Conservation (phyloP, 768 basidiomycete species). For the Suillus weaverae region DNA sequence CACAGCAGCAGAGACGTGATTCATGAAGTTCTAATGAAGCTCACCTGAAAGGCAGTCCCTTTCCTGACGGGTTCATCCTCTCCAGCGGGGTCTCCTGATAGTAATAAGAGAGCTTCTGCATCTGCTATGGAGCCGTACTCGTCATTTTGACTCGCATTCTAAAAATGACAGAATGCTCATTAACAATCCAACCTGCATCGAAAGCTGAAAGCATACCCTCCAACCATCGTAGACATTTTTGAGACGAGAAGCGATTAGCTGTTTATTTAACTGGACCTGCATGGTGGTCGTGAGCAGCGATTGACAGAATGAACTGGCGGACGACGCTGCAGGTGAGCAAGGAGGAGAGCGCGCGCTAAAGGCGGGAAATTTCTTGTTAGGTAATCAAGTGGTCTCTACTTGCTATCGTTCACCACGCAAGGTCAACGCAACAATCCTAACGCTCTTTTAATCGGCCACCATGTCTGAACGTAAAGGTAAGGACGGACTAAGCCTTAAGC, state of each 20-base stretch:
- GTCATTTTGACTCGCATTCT: slow-evolving; percentile 69
- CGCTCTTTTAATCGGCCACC: slow-evolving; percentile 23
- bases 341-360: slow-evolving; percentile 25
- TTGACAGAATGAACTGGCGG: slow-evolving; percentile 14
- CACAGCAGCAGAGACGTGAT: slow-evolving; percentile 1
- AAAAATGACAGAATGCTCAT: slow-evolving; percentile 9
- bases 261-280: slow-evolving; percentile 73
- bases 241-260: slow-evolving; percentile 54
- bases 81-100: slow-evolving; percentile 74
- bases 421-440: background rate
- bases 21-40: slow-evolving; percentile 19
- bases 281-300: slow-evolving; percentile 34
- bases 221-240: slow-evolving; percentile 61
- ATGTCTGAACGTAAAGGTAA: slow-evolving; percentile 87
- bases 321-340: slow-evolving; percentile 18
- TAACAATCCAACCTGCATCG: slow-evolving; percentile 16
- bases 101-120: slow-evolving; percentile 66
- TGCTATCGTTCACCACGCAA: background rate
- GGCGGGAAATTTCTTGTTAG: slow-evolving; percentile 34
- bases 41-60: slow-evolving; percentile 88
- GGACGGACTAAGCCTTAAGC: slow-evolving; percentile 14
- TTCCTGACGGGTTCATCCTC: slow-evolving; percentile 93
- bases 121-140: slow-evolving; percentile 70
- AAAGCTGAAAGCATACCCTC: slow-evolving; percentile 45
- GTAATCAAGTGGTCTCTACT: slow-evolving; percentile 24